Evolutionary conservation across 768 basidiomycete species (phyloP).

Genomic region (Wakefieldia striispora): DNA sequence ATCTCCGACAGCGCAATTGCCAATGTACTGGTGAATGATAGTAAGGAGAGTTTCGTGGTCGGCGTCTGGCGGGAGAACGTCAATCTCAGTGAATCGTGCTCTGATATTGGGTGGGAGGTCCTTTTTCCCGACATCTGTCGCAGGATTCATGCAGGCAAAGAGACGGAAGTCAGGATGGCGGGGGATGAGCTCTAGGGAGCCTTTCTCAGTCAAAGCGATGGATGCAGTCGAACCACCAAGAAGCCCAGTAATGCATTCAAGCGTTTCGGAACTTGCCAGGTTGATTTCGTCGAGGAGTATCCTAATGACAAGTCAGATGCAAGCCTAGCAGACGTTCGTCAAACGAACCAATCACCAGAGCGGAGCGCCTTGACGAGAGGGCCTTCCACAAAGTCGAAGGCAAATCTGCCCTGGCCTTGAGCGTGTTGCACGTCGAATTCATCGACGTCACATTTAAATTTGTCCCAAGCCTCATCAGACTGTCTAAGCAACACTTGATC

Average conservation of each 20-base stretch:
- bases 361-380: conserved; percentile 90
- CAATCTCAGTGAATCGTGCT: conserved; percentile 91
- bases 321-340: background rate
- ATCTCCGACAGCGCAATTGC: conserved; percentile 77
- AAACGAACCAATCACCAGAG: conserved; percentile 82
- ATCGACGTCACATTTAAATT: conserved; percentile 63
- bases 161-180: conserved; percentile 95
- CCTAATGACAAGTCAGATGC: conserved; percentile 44
- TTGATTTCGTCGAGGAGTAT: conserved; percentile 96
- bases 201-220: conserved; percentile 90
- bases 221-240: conserved; percentile 84
- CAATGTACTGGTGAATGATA: conserved; percentile 90
- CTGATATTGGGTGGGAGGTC: conserved; percentile 91
- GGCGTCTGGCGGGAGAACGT: conserved; percentile 90
- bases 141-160: conserved; percentile 99
- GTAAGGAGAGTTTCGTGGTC: conserved; percentile 86
- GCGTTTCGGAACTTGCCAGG: conserved; percentile 87
- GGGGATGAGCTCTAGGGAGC: conserved; percentile 82
- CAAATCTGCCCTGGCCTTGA: conserved; percentile 84
- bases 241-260: conserved; percentile 89
- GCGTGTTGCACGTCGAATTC: conserved; percentile 89
- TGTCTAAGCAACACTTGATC: conserved; percentile 41
- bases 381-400: conserved; percentile 94
- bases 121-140: conserved; percentile 97
- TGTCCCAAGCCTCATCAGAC: conserved; percentile 59